Evolutionary conservation across 2,329 filamentous ascomycete species (phyloP), one percentile per base, ranked within the genome.

Genomic region (Albifimbria verrucaria): DNA sequence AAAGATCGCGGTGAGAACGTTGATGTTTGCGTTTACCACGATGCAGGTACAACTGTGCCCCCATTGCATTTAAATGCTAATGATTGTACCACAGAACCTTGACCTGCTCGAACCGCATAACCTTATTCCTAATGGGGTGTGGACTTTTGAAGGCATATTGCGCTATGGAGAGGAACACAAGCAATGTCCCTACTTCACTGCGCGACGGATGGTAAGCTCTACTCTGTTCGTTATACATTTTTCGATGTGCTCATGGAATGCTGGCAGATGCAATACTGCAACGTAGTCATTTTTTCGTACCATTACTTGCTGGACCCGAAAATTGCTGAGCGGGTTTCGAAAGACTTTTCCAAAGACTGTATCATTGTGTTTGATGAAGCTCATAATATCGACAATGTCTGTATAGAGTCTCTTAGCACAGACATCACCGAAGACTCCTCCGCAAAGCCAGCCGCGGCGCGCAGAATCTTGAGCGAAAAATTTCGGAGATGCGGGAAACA

Each of bases 311-410:
- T 99, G 17, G 95, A 99, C 64, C 94, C 94, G 3, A 99, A 99
- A 69, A 99, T 99, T 63, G 94, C 94, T 12, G 94, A 99, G 67
- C 76, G 93, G 53, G 92, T 97, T 2, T 97, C 94, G 0, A 92
- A 89, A 69, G 94, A 99, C 65, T 83, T 99, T 11, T 97, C 94
- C 0, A 97, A 97, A 63, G 95, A 99, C 69, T 97, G 92, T 69
- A 99, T 99, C 50, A 90, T 99, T 20, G 94, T 99, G 3, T 99
- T 99, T 59, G 94, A 99, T 65, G 94, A 99, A 71, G 94, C 94
- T 15, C 94, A 99, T 75, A 99, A 99, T 66, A 99, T 99, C 62
- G 94, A 99, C 79, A 99, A 99, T 67, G 94, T 99, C 54, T 99
- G 95, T 69, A 99, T 99, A 60, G 94, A 99, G 67, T 93, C 94